Conservation (phyloP, 1,139 yeast genomes). For the Debaryomyces robertsiae region DNA sequence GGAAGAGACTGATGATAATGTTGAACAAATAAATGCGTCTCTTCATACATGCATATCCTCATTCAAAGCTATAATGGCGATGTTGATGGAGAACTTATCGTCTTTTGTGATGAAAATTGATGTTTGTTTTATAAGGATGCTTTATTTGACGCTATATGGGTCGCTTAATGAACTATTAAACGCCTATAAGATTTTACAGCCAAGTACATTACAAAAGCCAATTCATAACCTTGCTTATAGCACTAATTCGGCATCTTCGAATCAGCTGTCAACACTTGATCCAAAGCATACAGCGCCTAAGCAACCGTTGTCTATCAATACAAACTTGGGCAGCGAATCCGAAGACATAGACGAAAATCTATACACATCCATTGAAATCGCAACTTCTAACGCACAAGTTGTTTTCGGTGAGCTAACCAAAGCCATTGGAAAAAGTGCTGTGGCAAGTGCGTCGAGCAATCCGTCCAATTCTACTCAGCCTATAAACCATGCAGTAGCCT, state of each 20-base stretch:
- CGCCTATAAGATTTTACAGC: conserved; percentile 61
- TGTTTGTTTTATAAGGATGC: conserved; percentile 69
- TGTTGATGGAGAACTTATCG: conserved; percentile 50
- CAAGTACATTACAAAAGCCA: conserved; percentile 21
- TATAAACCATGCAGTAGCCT: conserved; percentile 44
- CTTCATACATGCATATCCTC: conserved; percentile 41
- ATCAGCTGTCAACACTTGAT: conserved; percentile 22
- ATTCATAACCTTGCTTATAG: not conserved
- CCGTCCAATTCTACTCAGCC: conserved; percentile 18
- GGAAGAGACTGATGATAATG: conserved; percentile 44
- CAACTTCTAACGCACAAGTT: conserved; percentile 75
- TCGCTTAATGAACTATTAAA: conserved; percentile 75
- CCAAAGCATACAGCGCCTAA: conserved; percentile 20
- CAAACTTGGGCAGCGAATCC: conserved; percentile 22
- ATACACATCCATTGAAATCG: conserved; percentile 70
- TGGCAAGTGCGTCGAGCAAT: conserved; percentile 30
- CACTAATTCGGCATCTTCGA: not conserved
- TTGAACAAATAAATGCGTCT: conserved; percentile 33
- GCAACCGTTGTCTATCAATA: conserved; percentile 28
- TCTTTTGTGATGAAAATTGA: conserved; percentile 60
- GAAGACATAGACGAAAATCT: conserved; percentile 75
- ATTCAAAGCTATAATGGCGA: conserved; percentile 54
- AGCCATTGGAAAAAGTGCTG: conserved; percentile 74
- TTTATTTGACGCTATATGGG: conserved; percentile 70
- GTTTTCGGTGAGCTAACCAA: conserved; percentile 79